Evolutionary conservation across 352 stramenopile species (phyloP).

Genomic region (Hyaloperonospora arabidopsidis): DNA sequence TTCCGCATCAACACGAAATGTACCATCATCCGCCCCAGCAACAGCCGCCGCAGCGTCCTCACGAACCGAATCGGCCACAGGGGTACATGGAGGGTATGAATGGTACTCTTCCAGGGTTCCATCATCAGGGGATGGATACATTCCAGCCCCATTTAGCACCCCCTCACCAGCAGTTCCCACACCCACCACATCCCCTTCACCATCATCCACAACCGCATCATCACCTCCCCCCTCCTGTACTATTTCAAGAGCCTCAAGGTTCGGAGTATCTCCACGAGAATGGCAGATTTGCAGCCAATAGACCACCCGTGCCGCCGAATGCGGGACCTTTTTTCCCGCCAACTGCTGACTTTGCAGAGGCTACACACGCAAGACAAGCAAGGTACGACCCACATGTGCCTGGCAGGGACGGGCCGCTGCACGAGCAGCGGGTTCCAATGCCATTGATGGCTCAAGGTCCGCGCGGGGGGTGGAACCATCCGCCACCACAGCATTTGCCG

Average conservation of each 20-base stretch:
- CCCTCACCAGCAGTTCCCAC: conserved; percentile 3
- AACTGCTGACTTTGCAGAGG: conserved; percentile 26
- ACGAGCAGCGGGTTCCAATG: conserved; percentile 10
- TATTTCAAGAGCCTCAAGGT: conserved; percentile 14
- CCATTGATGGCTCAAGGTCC: conserved; percentile 9
- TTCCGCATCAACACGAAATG: no score
- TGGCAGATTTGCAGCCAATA: not conserved
- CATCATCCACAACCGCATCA: conserved; percentile 2
- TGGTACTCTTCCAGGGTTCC: no score
- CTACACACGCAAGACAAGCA: conserved; percentile 30
- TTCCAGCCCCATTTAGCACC: not conserved
- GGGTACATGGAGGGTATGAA: no score
- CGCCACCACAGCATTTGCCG: conserved; percentile 14
- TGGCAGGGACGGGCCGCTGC: conserved; percentile 1
- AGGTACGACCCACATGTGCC: conserved; percentile 29
- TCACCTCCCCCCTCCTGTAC: conserved; percentile 7
- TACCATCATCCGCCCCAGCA: no score
- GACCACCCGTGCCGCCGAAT: conserved; percentile 12
- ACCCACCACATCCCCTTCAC: conserved; percentile 4
- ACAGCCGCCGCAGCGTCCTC: no score
- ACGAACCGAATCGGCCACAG: no score
- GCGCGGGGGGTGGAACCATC: conserved; percentile 14
- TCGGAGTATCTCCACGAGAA: conserved; percentile 6
- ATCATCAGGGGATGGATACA: not conserved
- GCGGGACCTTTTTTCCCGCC: conserved; percentile 8